These are phyloP conservation scores for Dryas integrifolia DNA, from an alignment of 331 rosid genomes.

Conservation along the genomic window DNA sequence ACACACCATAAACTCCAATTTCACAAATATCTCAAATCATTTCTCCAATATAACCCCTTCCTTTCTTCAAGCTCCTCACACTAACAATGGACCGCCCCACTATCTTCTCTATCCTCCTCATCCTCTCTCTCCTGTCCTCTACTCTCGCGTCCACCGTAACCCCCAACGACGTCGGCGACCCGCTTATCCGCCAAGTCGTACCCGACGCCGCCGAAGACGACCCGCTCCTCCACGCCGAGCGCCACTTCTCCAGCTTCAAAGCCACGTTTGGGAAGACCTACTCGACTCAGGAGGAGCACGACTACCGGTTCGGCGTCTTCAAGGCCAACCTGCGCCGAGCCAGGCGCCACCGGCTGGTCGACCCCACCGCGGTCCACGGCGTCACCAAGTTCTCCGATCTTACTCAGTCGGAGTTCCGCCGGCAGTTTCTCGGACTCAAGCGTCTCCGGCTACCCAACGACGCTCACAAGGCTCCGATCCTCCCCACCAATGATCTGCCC, in stretches of 20 bases:
- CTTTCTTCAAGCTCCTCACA: neutral
- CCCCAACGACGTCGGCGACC: slow-evolving; percentile 28
- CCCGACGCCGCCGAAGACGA: slow-evolving; percentile 44
- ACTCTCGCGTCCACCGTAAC: slow-evolving; percentile 29
- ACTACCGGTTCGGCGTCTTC: slow-evolving; percentile 68
- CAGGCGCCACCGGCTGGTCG: slow-evolving; percentile 68
- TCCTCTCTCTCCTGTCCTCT: slow-evolving; percentile 30
- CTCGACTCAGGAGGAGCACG: slow-evolving; percentile 66
- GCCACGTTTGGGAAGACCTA: slow-evolving; percentile 55
- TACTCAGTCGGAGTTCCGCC: slow-evolving; percentile 66
- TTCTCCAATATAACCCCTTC: neutral
- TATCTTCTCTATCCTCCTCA: slow-evolving; percentile 33
- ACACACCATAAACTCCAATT: neutral
- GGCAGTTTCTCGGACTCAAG: slow-evolving; percentile 68
- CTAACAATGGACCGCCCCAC: slow-evolving; percentile 43
- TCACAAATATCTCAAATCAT: slow-evolving; percentile 3
- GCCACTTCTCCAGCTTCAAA: slow-evolving; percentile 73
- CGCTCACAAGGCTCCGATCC: slow-evolving; percentile 73
- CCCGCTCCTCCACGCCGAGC: slow-evolving; percentile 55
- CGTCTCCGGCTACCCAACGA: slow-evolving; percentile 62
- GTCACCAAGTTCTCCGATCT: slow-evolving; percentile 87
- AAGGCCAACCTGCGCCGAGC: slow-evolving; percentile 69
- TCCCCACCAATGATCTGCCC: slow-evolving; percentile 75
- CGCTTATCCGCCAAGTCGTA: slow-evolving; percentile 69
- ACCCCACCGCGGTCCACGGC: slow-evolving; percentile 83